A percentile compares a stretch with the other conserved stretches of the same genome.
Evolutionary conservation across 2,329 filamentous ascomycete genomes (phyloP).

Genomic region (Waltergamsia citrina): DNA sequence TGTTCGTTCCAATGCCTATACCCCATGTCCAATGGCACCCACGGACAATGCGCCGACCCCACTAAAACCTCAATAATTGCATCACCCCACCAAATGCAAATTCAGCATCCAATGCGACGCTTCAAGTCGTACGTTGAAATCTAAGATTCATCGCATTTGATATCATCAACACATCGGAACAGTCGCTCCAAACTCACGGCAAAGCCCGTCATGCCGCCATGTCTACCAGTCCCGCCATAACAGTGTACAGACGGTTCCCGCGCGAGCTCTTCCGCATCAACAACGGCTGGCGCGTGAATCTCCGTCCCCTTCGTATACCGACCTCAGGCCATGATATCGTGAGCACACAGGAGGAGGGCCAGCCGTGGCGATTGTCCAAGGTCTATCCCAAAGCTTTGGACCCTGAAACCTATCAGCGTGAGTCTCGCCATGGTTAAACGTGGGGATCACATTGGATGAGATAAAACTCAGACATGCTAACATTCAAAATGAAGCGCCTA

Average conservation of each 20-base stretch:
- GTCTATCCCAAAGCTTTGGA: neutral
- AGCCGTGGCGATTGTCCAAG: neutral
- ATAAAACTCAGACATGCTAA: too few relatives aligned
- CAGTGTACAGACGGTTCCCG: conserved; percentile 1
- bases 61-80: too few relatives aligned
- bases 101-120: too few relatives aligned
- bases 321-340: conserved; percentile 1
- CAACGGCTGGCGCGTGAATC: conserved; percentile 1
- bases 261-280: conserved; percentile 3
- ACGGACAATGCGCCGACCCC: too few relatives aligned
- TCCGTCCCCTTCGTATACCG: neutral
- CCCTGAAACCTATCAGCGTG: neutral
- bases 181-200: neutral
- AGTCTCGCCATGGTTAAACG: too few relatives aligned
- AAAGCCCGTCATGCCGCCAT: conserved; percentile 1
- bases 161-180: neutral
- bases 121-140: too few relatives aligned
- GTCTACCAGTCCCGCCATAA: neutral
- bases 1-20: too few relatives aligned
- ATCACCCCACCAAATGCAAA: too few relatives aligned
- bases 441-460: too few relatives aligned
- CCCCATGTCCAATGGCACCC: too few relatives aligned
- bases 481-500: conserved; percentile 1
- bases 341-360: neutral
- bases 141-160: neutral